These are phyloP conservation scores for Panicum miliaceum DNA, from an alignment of 176 grass and related monocot genomes.

Conservation along the genomic window DNA sequence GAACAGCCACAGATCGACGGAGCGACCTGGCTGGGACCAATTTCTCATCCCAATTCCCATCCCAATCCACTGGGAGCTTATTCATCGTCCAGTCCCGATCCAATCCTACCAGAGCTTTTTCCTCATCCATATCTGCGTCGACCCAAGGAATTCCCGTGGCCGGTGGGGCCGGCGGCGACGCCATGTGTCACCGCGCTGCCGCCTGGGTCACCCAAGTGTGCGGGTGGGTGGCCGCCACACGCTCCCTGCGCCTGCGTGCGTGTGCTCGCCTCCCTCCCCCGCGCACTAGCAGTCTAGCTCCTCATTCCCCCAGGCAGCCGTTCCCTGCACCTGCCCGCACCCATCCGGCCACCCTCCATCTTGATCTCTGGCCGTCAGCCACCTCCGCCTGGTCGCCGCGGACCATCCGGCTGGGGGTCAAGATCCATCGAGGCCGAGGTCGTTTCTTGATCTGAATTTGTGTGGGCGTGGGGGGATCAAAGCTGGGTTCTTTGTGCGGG, in stretches of 20 bases:
- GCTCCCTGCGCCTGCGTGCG: slow-evolving; percentile 42
- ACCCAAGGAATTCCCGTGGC: slow-evolving; percentile 32
- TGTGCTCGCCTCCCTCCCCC: slow-evolving; percentile 32
- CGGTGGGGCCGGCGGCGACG: slow-evolving; percentile 43
- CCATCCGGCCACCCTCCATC: not conserved
- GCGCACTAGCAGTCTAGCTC: slow-evolving; percentile 17
- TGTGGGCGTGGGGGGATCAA: not conserved
- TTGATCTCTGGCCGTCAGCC: not conserved
- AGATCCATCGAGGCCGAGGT: slow-evolving; percentile 43
- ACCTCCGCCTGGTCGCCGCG: not conserved
- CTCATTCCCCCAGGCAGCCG: not conserved
- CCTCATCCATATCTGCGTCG: not conserved
- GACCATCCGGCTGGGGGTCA: not conserved
- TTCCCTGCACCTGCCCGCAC: not conserved
- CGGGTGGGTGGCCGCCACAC: slow-evolving; percentile 63
- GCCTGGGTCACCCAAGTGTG: slow-evolving; percentile 47
- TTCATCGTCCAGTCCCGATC: not conserved
- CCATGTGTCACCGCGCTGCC: slow-evolving; percentile 49
- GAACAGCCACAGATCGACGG: not conserved
- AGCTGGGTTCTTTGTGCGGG: not conserved
- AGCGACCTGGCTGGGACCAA: not conserved
- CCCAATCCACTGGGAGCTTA: not conserved
- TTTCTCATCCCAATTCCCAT: not conserved
- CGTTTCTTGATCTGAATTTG: slow-evolving; percentile 40
- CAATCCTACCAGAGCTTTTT: not conserved